Conservation (phyloP, 2,329 filamentous ascomycete species). For the Fusarium clavum region DNA sequence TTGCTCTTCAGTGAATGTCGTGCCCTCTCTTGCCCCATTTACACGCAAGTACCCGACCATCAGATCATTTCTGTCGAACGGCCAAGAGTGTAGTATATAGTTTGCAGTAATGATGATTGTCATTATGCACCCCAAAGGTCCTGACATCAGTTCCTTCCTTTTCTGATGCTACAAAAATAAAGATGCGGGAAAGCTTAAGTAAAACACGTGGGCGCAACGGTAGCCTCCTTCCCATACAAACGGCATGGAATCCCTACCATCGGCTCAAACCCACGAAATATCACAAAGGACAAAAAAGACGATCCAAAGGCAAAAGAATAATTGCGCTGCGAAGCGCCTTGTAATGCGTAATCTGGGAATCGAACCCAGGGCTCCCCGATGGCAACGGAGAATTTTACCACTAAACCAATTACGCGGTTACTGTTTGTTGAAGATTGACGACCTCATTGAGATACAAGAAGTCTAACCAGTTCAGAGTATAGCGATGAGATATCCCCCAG, state of each 20-base stretch:
- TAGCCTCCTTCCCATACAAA: neutral
- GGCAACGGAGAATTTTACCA: slow-evolving; percentile 13
- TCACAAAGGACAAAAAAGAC: neutral
- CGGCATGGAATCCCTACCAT: neutral
- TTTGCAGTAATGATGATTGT: no score
- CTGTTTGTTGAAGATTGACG: neutral
- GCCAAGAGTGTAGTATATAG: no score
- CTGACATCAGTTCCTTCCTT: neutral
- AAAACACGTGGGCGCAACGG: neutral
- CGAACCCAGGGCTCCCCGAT: slow-evolving; percentile 11
- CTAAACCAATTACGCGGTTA: slow-evolving; percentile 8
- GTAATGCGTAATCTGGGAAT: slow-evolving; percentile 6
- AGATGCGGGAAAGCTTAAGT: neutral
- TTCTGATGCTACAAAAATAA: neutral
- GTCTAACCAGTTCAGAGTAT: rapidly evolving
- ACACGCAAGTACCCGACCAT: no score
- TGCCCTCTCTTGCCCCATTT: no score
- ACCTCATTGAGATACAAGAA: rapidly evolving
- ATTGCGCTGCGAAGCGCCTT: rapidly evolving
- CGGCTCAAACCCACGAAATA: neutral
- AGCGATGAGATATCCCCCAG: neutral
- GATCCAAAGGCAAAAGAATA: neutral
- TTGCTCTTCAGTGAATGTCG: neutral
- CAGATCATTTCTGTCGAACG: no score
- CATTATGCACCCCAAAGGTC: no score